A percentile compares a stretch with the other conserved stretches of the same genome.
Evolutionary conservation across 768 basidiomycete species (phyloP).

Genomic region (Leccinum subgranulosum): DNA sequence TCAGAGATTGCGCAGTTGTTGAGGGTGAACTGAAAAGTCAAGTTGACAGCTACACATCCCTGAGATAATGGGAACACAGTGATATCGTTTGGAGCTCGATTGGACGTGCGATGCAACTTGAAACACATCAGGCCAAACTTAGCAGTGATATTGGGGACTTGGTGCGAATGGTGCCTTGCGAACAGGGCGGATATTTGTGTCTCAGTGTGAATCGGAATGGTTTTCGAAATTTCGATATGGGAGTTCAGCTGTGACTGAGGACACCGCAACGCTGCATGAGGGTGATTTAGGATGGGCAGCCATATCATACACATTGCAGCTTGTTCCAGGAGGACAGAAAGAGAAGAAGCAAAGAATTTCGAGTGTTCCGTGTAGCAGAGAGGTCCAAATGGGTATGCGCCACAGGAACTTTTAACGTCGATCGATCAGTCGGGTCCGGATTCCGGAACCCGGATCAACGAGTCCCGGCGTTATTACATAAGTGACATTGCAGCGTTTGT

Average conservation of each 20-base stretch:
- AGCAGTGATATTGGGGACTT: not conserved
- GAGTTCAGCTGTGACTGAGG: not conserved
- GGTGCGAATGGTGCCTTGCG: not conserved
- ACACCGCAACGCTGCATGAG: not conserved
- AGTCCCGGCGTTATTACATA: not conserved
- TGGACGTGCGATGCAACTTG: not conserved
- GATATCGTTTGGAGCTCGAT: not conserved
- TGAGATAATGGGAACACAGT: conserved; percentile 5
- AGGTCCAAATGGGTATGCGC: not conserved
- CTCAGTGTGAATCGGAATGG: not conserved
- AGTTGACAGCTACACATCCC: not conserved
- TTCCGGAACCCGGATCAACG: not conserved
- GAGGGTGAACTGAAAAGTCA: not conserved
- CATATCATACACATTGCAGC: not conserved
- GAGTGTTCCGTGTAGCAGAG: not conserved
- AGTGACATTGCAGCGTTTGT: too few relatives aligned
- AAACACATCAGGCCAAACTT: not conserved
- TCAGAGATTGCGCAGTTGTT: not conserved
- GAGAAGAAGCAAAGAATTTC: not conserved
- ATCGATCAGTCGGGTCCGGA: not conserved
- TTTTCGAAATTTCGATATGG: not conserved
- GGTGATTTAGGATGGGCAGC: not conserved
- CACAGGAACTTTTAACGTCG: not conserved
- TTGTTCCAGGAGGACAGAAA: not conserved
- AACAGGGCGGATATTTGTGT: not conserved